Base-by-base conservation (phyloP, 768 basidiomycete genomes). In the Russula earlei region DNA sequence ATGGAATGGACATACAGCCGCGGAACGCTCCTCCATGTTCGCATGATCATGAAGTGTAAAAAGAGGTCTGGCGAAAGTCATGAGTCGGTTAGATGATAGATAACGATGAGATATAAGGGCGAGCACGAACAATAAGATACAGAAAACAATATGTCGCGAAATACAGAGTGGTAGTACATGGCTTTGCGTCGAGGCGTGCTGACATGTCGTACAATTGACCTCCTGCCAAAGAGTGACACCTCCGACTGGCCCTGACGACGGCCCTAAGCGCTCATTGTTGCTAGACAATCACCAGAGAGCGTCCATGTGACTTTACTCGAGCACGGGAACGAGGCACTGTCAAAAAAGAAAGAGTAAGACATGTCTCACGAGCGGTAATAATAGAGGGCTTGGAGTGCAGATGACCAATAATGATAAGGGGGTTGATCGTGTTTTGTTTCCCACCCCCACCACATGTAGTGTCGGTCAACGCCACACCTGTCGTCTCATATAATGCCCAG, bases 401-500 rank as follows among this genome's bases (percentile, higher is more conserved):
- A n/a, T n/a, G n/a, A n/a, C n/a, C 29, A 31, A 31, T 31, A 31
- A 31, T 31, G 10, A 31, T 31, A 31, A 31, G 5, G 10, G 10
- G 29, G 29, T 31, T 5, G 29, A 10, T 31, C 29, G 29, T 5
- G 29, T 10, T 7, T 31, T 31, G 10, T 36, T 11, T 54, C 19
- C 29, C 53, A 19, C 25, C 38, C 27, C 34, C 44, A 38, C 41
- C 11, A 33, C 17, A 1, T 20, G 12, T 34, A 33, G 36, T 37
- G 27, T 27, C 19, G 5, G n/a, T 45, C 15, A n/a, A 14, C 33
- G 2, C 29, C 17, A 24, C 9, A 19, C n/a, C n/a, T n/a, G n/a
- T n/a, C n/a, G n/a, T 29, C 10, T 42, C 34, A 14, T 31, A 24
- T 17, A 7, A 60, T 60, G 59, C 59, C 59, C 19, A 58, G 59